Base-by-base conservation (phyloP, 2,329 filamentous ascomycete species). In the Microsporum audouinii region DNA sequence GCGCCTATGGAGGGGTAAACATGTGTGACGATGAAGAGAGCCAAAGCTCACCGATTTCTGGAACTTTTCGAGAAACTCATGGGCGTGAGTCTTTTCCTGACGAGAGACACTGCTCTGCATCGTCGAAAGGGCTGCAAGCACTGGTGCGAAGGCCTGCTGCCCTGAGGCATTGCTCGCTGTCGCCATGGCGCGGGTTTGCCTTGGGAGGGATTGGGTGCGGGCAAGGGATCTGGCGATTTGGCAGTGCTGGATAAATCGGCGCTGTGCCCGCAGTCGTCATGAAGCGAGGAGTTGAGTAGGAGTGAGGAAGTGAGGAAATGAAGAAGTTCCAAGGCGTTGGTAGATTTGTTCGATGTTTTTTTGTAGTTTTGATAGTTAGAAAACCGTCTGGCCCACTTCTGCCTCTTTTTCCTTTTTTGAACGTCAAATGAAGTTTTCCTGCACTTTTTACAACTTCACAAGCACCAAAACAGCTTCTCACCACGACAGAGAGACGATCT, bases 21-120 rank as follows among this genome's bases (percentile, higher is more conserved):
- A 36, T 10, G 10, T 41, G 38, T 23, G 36, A n/a, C 57, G 2
- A 57, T 7, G 10, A 31, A 38, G 49, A 41, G 45, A 55, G 27
- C 33, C 38, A 2, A 47, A 31, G 57, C 87, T 68, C 76, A 96
- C 92, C 75, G 94, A 97, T 84, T 99, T 99, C 82, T 99, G 94
- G 77, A 97, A 99, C 68, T 85, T 86, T 77, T 95, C 89, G 63
- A 99, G 81, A 73, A 87, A 99, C 72, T 92, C 86, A 72, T 96
- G 91, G 63, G 90, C 91, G 75, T 91, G 88, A 73, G 88, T 87
- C 80, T 97, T 97, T 71, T 88, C 84, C 66, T 87, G 82, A 70
- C 88, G 84, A 71, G 92, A 85, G 67, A 85, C 88, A 76, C 87
- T 88, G 72, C 91, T 82, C 71, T 84, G 87, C 91, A 99, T 96